Evolutionary conservation across 805 yeast genomes (phyloP).

Genomic region (Clavispora santaluciae): DNA sequence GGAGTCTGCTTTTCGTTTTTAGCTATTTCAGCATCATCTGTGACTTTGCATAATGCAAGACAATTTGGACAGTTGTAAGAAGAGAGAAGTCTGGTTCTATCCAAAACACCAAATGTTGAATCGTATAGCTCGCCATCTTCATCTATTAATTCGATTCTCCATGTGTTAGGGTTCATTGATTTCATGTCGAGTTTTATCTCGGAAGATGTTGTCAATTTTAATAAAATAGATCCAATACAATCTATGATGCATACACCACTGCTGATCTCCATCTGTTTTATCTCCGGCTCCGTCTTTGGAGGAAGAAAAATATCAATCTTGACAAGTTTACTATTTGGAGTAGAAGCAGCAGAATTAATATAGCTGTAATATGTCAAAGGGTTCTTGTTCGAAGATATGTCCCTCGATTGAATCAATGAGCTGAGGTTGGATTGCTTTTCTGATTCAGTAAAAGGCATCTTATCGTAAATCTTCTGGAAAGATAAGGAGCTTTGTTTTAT

Average conservation of each 20-base stretch:
- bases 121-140: slow-evolving; percentile 94
- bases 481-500: slow-evolving; percentile 6
- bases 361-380: slow-evolving; percentile 43
- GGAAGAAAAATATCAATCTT: slow-evolving; percentile 29
- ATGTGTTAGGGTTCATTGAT: slow-evolving; percentile 55
- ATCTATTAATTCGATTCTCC: slow-evolving; percentile 80
- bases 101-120: slow-evolving; percentile 76
- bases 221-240: slow-evolving; percentile 37
- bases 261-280: slow-evolving; percentile 21
- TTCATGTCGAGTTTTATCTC: slow-evolving; percentile 12
- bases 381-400: slow-evolving; percentile 30
- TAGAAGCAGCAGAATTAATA: slow-evolving; percentile 25
- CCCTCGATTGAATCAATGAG: slow-evolving; percentile 36
- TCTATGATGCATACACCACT: slow-evolving; percentile 30
- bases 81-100: slow-evolving; percentile 57
- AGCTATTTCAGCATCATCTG: slow-evolving; percentile 38
- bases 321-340: slow-evolving; percentile 9
- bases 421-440: slow-evolving; percentile 22
- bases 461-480: slow-evolving; percentile 10
- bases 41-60: slow-evolving; percentile 66
- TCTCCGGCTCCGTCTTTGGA: slow-evolving; percentile 23
- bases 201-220: slow-evolving; percentile 22
- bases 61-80: slow-evolving; percentile 76
- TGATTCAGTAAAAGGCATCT: slow-evolving; percentile 5
- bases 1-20: slow-evolving; percentile 53